Evolutionary conservation across 176 grass and related monocot species (phyloP).

Genomic region (Triticum monococcum): DNA sequence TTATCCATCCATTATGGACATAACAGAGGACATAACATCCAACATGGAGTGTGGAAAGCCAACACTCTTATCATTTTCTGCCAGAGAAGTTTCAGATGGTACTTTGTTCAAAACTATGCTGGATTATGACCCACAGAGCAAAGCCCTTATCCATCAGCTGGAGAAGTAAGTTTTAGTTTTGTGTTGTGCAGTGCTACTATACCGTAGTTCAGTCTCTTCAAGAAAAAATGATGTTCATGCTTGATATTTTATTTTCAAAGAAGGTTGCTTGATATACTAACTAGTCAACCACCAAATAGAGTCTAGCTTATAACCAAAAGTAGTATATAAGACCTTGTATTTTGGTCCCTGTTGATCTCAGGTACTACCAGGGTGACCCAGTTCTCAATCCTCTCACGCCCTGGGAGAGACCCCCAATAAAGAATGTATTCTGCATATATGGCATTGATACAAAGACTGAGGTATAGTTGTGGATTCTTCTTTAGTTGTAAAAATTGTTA

Average conservation of each 20-base stretch:
- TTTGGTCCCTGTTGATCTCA: slow-evolving; percentile 40
- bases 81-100: slow-evolving; percentile 92
- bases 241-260: not conserved
- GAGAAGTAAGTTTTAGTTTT: slow-evolving; percentile 63
- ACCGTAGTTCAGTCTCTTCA: slow-evolving; percentile 12
- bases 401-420: slow-evolving; percentile 97
- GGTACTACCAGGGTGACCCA: slow-evolving; percentile 90
- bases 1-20: slow-evolving; percentile 67
- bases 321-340: slow-evolving; percentile 18
- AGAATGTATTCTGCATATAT: slow-evolving; percentile 97
- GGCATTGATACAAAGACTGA: slow-evolving; percentile 91
- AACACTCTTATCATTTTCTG: slow-evolving; percentile 84
- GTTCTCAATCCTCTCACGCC: slow-evolving; percentile 92
- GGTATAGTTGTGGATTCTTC: slow-evolving; percentile 39
- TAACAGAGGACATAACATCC: slow-evolving; percentile 54
- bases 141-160: slow-evolving; percentile 73
- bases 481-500: slow-evolving; percentile 12
- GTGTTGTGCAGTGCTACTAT: not conserved
- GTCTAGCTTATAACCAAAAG: slow-evolving; percentile 16
- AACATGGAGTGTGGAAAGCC: slow-evolving; percentile 80
- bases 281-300: slow-evolving; percentile 1
- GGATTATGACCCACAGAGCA: slow-evolving; percentile 81
- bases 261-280: slow-evolving; percentile 5
- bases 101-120: slow-evolving; percentile 92
- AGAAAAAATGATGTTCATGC: slow-evolving; percentile 14